A percentile compares a stretch with the other conserved stretches of the same genome.
phyloP scores from a whole-genome alignment of 2,329 filamentous ascomycete species.

The Trichoderma oligosporum region DNA sequence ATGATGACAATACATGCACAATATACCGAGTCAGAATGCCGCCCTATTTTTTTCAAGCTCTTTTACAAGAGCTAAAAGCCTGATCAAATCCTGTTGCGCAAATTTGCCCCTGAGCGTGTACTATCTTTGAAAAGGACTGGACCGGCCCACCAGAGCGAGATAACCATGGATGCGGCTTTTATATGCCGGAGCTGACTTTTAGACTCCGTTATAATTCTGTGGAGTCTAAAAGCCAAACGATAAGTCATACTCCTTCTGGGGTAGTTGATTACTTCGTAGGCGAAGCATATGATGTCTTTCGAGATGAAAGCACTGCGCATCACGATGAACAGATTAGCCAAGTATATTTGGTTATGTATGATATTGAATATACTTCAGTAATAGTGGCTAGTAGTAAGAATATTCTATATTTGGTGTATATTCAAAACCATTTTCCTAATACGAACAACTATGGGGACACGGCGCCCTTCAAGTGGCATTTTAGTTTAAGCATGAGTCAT shows the following conservation, averaged over 20 bases:
- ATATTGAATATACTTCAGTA: no score
- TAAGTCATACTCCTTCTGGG: not conserved
- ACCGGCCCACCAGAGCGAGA: not conserved
- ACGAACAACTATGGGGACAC: not conserved
- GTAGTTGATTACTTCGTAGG: no score
- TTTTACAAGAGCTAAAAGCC: no score
- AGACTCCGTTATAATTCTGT: not conserved
- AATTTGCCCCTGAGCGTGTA: not conserved
- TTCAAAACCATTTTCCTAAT: not conserved
- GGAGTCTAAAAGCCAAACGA: not conserved
- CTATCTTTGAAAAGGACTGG: not conserved
- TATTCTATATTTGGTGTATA: not conserved
- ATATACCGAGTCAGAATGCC: no score
- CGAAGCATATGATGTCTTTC: no score
- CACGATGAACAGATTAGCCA: no score
- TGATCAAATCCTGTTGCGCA: no score
- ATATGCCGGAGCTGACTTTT: not conserved
- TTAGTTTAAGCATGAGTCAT: not conserved
- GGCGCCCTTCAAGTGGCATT: slow-evolving; percentile 7
- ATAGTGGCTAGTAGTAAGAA: no score
- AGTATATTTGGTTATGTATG: no score
- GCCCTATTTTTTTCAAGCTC: no score
- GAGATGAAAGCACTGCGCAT: no score
- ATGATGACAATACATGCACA: no score
- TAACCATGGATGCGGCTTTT: not conserved